Percentiles rank a stretch among this genome's conserved stretches.
phyloP scores from a whole-genome alignment of 352 stramenopile genomes.

The Pythium oligandrum region DNA sequence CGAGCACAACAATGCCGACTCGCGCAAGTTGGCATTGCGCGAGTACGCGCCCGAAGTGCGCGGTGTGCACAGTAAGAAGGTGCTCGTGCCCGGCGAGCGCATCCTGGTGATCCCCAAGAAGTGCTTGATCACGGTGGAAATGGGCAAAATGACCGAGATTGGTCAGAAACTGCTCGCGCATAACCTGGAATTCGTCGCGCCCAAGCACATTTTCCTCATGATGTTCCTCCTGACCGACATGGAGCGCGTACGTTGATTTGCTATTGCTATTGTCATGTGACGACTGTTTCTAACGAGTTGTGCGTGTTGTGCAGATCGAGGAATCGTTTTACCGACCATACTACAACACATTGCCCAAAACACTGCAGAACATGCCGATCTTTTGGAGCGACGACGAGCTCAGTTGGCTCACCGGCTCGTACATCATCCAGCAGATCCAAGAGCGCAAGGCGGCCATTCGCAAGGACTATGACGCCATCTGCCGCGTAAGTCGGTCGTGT shows the following conservation, averaged over 20 bases:
- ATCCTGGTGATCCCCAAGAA: conserved; percentile 91
- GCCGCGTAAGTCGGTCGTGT: conserved; percentile 30
- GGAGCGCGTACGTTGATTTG: conserved; percentile 62
- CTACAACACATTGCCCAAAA: conserved; percentile 96
- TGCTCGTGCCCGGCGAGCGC: conserved; percentile 81
- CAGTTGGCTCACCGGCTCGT: conserved; percentile 87
- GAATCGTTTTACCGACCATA: conserved; percentile 91
- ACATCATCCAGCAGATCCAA: conserved; percentile 93
- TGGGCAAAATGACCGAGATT: conserved; percentile 97
- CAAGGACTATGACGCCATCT: conserved; percentile 97
- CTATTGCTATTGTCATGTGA: background rate
- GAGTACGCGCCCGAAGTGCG: conserved; percentile 92
- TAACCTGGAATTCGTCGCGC: conserved; percentile 95
- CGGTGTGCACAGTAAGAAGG: conserved; percentile 87
- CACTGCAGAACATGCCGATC: conserved; percentile 97
- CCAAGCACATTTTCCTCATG: conserved; percentile 99
- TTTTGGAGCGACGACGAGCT: conserved; percentile 98
- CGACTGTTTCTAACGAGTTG: background rate
- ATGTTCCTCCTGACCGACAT: conserved; percentile 98
- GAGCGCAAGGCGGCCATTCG: conserved; percentile 95
- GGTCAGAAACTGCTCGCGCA: conserved; percentile 90
- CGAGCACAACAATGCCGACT: conserved; percentile 61
- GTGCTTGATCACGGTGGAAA: conserved; percentile 99
- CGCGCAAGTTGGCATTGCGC: conserved; percentile 72
- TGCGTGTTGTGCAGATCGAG: conserved; percentile 33